Evolutionary conservation across 768 basidiomycete species (phyloP), one percentile per base, ranked within the genome.

Genomic region (Kockovaella imperatae): DNA sequence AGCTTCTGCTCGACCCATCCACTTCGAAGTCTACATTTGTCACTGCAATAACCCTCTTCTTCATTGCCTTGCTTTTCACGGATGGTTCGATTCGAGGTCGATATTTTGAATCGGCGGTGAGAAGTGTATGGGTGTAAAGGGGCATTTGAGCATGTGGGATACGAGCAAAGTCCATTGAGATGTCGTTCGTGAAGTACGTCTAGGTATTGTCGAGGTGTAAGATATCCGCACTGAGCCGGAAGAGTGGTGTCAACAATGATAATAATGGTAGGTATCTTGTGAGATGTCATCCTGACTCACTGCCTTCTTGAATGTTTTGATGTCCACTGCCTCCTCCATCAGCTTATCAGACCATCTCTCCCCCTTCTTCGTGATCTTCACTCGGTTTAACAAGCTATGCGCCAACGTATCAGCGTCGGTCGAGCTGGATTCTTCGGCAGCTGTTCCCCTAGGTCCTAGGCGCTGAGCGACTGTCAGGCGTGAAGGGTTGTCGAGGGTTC

Each of bases 161-260:
- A 70, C 3, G 64, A 67, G 49, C 68, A 70, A 28, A 59, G 41
- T 1, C 21, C 24, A 42, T 60, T 60, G 8, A 70, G 56, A 38
- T 70, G 68, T 24, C 68, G 50, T 51, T 70, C 68, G 42, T 66
- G 66, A 11, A 47, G 49, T 21, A 64, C 52, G 42, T 63, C 59
- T 15, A 49, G 50, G 41, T 68, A 70, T 47, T 64, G 62, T 4
- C 51, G 44, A 5, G 62, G 59, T 21, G 54, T 55, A 7, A 70
- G 35, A 35, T 67, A 63, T 25, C 44, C 31, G 18, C 51, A 57
- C 63, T 60, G 45, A 15, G 31, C 31, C 10, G 31, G 31, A 10
- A 1, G 31, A 32, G 10, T 17, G 29, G 42, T 20, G 14, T 43
- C 18, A 13, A 14, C 42, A 8, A 13, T n/a, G n/a, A 1, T 29